Percentiles rank a stretch among this genome's conserved stretches.
Evolutionary conservation across 192 early-diverging fungal species (phyloP).

Genomic region (Globomyces pollinis-pini): DNA sequence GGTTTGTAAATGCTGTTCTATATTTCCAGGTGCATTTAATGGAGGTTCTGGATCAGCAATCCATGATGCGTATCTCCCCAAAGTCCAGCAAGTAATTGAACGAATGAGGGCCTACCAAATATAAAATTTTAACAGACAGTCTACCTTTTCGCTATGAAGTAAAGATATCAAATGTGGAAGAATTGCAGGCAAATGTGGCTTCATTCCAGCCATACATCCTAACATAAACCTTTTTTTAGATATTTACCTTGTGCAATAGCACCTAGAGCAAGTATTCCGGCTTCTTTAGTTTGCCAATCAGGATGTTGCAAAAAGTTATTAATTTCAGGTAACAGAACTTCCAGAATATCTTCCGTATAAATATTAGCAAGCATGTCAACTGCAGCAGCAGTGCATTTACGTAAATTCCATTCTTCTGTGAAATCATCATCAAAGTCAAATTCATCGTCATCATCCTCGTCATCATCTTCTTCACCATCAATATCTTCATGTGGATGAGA

Average conservation of each 20-base stretch:
- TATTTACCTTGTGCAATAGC: slow-evolving; percentile 98
- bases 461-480: slow-evolving; percentile 40
- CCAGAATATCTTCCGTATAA: slow-evolving; percentile 76
- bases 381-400: slow-evolving; percentile 96
- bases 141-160: slow-evolving; percentile 63
- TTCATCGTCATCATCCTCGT: slow-evolving; percentile 70
- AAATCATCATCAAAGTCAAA: slow-evolving; percentile 83
- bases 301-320: slow-evolving; percentile 70
- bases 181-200: slow-evolving; percentile 77
- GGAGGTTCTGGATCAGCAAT: slow-evolving; percentile 22
- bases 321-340: slow-evolving; percentile 77
- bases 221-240: too few relatives aligned
- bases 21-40: slow-evolving; percentile 34
- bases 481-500: slow-evolving; percentile 11
- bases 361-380: slow-evolving; percentile 89
- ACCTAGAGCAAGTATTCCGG: slow-evolving; percentile 93
- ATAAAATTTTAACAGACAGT: slow-evolving; percentile 10
- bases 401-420: slow-evolving; percentile 93
- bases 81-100: slow-evolving; percentile 98
- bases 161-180: slow-evolving; percentile 77
- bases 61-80: slow-evolving; percentile 89
- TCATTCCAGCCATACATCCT: slow-evolving; percentile 84
- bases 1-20: slow-evolving; percentile 35
- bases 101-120: slow-evolving; percentile 75
- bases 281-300: slow-evolving; percentile 90